These are phyloP conservation scores for Boehmeria nivea DNA, from an alignment of 306 rosid species.

Conservation along the genomic window DNA sequence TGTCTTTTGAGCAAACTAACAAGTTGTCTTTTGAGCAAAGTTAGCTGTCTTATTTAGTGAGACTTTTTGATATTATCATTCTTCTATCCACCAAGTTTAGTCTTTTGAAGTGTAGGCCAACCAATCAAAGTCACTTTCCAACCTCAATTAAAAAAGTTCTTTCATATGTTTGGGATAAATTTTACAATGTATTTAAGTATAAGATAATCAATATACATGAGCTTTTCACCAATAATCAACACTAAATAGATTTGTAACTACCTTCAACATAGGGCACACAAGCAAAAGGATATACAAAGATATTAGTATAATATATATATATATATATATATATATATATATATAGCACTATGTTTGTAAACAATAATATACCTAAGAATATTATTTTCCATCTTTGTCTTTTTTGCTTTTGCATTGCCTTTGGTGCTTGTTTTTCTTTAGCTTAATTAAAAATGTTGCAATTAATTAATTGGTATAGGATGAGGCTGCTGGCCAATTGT, in stretches of 20 bases:
- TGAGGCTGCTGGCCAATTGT: slow-evolving; percentile 26
- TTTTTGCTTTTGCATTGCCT: slow-evolving; percentile 26
- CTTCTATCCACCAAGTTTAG: slow-evolving; percentile 10
- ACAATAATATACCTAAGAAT: slow-evolving; percentile 26
- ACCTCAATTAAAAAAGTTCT: slow-evolving; percentile 27
- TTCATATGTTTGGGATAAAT: slow-evolving; percentile 7
- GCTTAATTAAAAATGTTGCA: neutral
- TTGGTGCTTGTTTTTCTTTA: slow-evolving; percentile 25
- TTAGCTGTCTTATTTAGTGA: slow-evolving; percentile 16
- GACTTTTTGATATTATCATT: neutral
- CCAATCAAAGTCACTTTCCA: slow-evolving; percentile 35
- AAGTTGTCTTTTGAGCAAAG: slow-evolving; percentile 8
- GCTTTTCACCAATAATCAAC: slow-evolving; percentile 3
- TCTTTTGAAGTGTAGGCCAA: slow-evolving; percentile 26
- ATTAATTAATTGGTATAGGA: slow-evolving; percentile 32
- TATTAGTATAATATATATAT: slow-evolving; percentile 37
- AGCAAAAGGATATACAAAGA: slow-evolving; percentile 11
- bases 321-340: no score
- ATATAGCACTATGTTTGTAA: no score
- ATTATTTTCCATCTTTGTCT: slow-evolving; percentile 35
- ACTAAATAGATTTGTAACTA: slow-evolving; percentile 6
- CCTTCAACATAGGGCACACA: neutral
- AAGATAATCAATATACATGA: slow-evolving; percentile 30
- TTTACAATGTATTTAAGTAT: neutral
- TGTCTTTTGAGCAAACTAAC: slow-evolving; percentile 13